phyloP scores from a whole-genome alignment of 2,329 filamentous ascomycete genomes.

The Penicillium sp. region DNA sequence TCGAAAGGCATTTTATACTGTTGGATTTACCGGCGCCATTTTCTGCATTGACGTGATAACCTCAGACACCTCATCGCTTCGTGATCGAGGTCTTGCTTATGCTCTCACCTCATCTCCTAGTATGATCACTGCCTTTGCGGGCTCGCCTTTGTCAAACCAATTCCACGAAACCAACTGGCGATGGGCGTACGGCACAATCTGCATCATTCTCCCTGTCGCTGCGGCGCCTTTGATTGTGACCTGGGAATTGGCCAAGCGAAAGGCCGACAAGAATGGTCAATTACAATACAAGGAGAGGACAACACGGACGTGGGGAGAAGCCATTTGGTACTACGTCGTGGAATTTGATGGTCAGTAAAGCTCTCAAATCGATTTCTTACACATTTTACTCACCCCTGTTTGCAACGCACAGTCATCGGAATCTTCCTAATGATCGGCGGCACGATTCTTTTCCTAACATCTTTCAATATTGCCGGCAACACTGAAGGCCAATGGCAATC shows the following conservation, averaged over 20 bases:
- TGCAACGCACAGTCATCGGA: constrained; percentile 47
- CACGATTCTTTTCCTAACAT: constrained; percentile 54
- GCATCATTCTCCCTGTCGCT: constrained; percentile 59
- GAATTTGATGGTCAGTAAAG: constrained; percentile 57
- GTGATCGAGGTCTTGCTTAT: constrained; percentile 60
- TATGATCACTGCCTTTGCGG: constrained; percentile 61
- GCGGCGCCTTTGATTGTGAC: constrained; percentile 56
- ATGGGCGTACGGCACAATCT: constrained; percentile 64
- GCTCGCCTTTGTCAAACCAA: constrained; percentile 53
- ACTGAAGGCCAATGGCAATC: constrained; percentile 44
- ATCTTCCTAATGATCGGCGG: constrained; percentile 61
- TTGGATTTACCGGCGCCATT: constrained; percentile 56
- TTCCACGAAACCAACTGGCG: constrained; percentile 58
- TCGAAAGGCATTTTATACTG: constrained; percentile 39
- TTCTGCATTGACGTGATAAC: constrained; percentile 61
- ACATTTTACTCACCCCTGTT: background rate
- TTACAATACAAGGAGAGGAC: constrained; percentile 40
- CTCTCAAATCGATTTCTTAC: background rate
- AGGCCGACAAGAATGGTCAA: constrained; percentile 57
- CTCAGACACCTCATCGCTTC: constrained; percentile 61
- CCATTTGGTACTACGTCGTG: constrained; percentile 53
- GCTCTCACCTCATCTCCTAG: constrained; percentile 62
- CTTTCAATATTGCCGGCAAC: constrained; percentile 47
- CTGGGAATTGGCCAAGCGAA: constrained; percentile 55
- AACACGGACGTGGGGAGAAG: constrained; percentile 49